Evolutionary conservation across 2,329 filamentous ascomycete genomes (phyloP).

Genomic region (Westerdykella sp.): DNA sequence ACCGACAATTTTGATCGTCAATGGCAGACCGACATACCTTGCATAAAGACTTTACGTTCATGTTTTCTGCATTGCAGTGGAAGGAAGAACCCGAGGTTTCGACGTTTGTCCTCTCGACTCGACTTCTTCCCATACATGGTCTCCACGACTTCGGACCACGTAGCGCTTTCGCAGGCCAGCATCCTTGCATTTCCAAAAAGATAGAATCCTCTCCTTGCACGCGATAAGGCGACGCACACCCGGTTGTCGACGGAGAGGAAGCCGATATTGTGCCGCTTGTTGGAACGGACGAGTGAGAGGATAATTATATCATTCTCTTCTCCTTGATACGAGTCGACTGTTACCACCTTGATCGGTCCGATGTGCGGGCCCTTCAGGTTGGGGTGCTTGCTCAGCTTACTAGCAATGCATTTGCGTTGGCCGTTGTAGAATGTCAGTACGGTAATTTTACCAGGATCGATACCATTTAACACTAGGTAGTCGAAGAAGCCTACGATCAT

Average conservation of each 20-base stretch:
- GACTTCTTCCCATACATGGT: slow-evolving; percentile 40
- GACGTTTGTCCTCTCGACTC: slow-evolving; percentile 6
- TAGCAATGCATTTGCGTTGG: slow-evolving; percentile 62
- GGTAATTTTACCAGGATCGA: slow-evolving; percentile 58
- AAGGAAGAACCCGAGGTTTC: slow-evolving; percentile 47
- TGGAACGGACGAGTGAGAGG: slow-evolving; percentile 73
- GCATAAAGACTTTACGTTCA: slow-evolving; percentile 46
- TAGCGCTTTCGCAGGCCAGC: slow-evolving; percentile 40
- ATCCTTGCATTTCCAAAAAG: slow-evolving; percentile 71
- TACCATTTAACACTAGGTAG: slow-evolving; percentile 65
- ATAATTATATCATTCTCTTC: slow-evolving; percentile 83
- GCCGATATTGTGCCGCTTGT: slow-evolving; percentile 53
- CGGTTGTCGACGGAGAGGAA: slow-evolving; percentile 64
- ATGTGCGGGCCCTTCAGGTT: slow-evolving; percentile 33
- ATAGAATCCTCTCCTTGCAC: slow-evolving; percentile 74
- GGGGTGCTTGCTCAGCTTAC: slow-evolving; percentile 39
- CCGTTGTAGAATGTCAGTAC: slow-evolving; percentile 85
- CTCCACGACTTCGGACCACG: slow-evolving; percentile 49
- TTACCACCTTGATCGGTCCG: slow-evolving; percentile 56
- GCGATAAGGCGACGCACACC: slow-evolving; percentile 57
- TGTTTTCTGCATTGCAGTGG: slow-evolving; percentile 62
- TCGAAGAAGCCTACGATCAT: slow-evolving; percentile 69
- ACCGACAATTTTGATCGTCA: not conserved
- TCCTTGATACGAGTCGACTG: slow-evolving; percentile 84
- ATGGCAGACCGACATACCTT: slow-evolving; percentile 10